These are phyloP conservation scores for Pyrenula massariospora DNA, from an alignment of 495 filamentous ascomycete genomes.

Conservation along the genomic window DNA sequence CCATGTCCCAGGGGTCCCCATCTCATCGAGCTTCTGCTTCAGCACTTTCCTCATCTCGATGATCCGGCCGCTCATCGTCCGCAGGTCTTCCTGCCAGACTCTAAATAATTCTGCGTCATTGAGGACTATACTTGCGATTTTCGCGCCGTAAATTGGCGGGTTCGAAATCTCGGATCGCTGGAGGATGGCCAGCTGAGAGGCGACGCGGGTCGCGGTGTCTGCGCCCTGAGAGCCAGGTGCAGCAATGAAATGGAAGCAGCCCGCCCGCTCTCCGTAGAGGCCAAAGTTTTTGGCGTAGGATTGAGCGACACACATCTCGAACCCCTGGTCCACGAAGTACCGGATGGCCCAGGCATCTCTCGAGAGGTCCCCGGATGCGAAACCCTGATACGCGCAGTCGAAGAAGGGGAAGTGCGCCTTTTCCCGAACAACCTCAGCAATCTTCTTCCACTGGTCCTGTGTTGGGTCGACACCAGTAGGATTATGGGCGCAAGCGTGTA, in stretches of 20 bases:
- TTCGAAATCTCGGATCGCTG: slow-evolving; percentile 83
- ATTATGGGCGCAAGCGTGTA: slow-evolving; percentile 97
- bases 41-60: slow-evolving; percentile 74
- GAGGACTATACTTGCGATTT: slow-evolving; percentile 70
- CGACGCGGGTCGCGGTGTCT: slow-evolving; percentile 52
- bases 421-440: slow-evolving; percentile 60
- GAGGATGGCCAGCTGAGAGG: slow-evolving; percentile 83
- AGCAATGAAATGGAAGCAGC: slow-evolving; percentile 92
- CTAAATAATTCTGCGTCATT: slow-evolving; percentile 74
- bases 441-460: slow-evolving; percentile 82
- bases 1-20: slow-evolving; percentile 79
- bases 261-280: slow-evolving; percentile 90
- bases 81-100: slow-evolving; percentile 90
- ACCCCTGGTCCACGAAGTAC: slow-evolving; percentile 87
- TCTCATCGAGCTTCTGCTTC: slow-evolving; percentile 61
- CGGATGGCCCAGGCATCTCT: slow-evolving; percentile 83
- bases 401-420: slow-evolving; percentile 96
- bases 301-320: slow-evolving; percentile 92
- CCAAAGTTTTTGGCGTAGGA: slow-evolving; percentile 99
- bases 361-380: slow-evolving; percentile 81
- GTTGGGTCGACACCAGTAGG: slow-evolving; percentile 96
- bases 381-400: slow-evolving; percentile 96
- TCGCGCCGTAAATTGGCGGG: slow-evolving; percentile 29
- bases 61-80: slow-evolving; percentile 90
- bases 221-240: slow-evolving; percentile 53